A percentile compares a stretch with the other conserved stretches of the same genome.
These are phyloP conservation scores for Diaporthe helianthi DNA, from an alignment of 2,329 filamentous ascomycete genomes.

Conservation along the genomic window DNA sequence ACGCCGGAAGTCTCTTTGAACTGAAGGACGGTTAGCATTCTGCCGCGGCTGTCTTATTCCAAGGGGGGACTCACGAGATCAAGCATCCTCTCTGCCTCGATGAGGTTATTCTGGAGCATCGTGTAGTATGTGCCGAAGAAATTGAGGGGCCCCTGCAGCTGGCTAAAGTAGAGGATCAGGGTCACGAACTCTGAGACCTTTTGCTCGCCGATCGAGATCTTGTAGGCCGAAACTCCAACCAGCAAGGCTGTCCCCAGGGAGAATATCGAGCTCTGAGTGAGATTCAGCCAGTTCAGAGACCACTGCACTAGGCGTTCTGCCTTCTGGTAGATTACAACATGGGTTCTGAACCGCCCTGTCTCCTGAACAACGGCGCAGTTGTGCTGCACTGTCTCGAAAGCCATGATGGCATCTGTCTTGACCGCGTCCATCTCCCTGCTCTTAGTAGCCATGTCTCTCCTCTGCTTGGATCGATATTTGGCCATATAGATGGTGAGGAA, in stretches of 20 bases:
- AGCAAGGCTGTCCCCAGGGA: constrained; percentile 66
- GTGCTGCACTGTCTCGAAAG: constrained; percentile 67
- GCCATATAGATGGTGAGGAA: constrained; percentile 59
- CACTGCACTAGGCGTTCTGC: constrained; percentile 64
- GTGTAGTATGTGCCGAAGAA: constrained; percentile 63
- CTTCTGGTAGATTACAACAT: constrained; percentile 62
- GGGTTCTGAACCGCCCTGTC: constrained; percentile 62
- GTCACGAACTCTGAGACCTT: constrained; percentile 64
- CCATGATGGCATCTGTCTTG: constrained; percentile 56
- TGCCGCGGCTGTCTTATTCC: too few species aligned
- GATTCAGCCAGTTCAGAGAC: constrained; percentile 65
- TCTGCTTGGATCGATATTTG: constrained; percentile 51
- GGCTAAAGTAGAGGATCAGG: constrained; percentile 65
- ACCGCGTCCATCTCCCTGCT: constrained; percentile 56
- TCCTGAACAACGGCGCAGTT: constrained; percentile 68
- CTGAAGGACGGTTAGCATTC: constrained; percentile 6
- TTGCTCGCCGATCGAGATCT: constrained; percentile 62
- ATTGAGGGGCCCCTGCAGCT: constrained; percentile 66
- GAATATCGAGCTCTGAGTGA: constrained; percentile 69
- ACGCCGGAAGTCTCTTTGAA: constrained; percentile 54
- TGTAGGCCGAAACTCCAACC: constrained; percentile 67
- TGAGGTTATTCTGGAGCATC: constrained; percentile 54
- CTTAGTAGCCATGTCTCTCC: constrained; percentile 53
- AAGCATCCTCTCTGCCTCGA: constrained; percentile 54
- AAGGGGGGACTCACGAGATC: constrained; percentile 42